These are phyloP conservation scores for Diversispora epigaea DNA, from an alignment of 192 early-diverging fungal species.

Conservation along the genomic window DNA sequence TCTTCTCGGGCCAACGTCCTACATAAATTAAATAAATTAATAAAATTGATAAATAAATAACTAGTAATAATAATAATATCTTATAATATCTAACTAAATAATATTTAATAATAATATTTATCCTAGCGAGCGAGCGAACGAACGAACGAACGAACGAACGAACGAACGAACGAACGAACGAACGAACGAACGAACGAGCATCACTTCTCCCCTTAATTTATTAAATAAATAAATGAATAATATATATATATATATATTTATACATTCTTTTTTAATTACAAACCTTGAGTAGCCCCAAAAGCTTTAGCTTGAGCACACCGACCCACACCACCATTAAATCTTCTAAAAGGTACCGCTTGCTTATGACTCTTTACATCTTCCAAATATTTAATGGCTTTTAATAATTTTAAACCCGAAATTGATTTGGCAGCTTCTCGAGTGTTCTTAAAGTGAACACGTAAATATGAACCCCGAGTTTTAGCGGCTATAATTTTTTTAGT, in stretches of 20 bases:
- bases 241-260: no score
- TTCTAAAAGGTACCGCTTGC: constrained; percentile 95
- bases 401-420: constrained; percentile 88
- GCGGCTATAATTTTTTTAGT: constrained; percentile 56
- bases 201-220: no score
- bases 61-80: no score
- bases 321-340: constrained; percentile 96
- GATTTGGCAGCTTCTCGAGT: constrained; percentile 94
- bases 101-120: no score
- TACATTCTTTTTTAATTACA: neutral
- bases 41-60: neutral
- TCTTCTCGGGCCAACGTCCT: constrained; percentile 97
- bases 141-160: no score
- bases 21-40: neutral
- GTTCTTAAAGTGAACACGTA: constrained; percentile 98
- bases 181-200: no score
- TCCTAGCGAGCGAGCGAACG: no score
- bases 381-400: constrained; percentile 90
- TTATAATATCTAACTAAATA: neutral
- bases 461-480: constrained; percentile 89
- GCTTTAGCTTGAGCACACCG: constrained; percentile 96
- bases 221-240: no score
- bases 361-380: constrained; percentile 95
- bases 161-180: no score
- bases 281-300: constrained; percentile 77